Evolutionary conservation across 176 grass and related monocot species (phyloP), one percentile per base, ranked within the genome.

Genomic region (Oryza australiensis): DNA sequence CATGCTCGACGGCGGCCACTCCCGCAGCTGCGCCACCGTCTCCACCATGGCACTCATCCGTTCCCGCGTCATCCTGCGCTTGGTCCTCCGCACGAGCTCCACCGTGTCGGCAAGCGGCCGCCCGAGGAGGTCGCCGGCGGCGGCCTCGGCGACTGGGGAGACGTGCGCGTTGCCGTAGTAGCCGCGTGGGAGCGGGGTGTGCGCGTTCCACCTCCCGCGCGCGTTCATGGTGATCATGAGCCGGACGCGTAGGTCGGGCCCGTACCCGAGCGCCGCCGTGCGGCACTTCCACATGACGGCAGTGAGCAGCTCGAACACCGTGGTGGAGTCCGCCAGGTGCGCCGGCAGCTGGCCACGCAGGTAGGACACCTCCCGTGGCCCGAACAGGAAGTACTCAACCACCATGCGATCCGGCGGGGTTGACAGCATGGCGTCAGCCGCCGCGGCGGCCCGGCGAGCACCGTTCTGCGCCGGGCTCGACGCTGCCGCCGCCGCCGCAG

Each of bases 141-240:
- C 33, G 57, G 33, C 59, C 12, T 83, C 86, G 1, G 34, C 33
- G 0, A 83, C 57, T 60, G 86, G 86, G 1, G 80, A 87, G 40
- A 87, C 3, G 5, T 83, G 86, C 0, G 86, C 86, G 29, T 87
- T 87, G 18, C 86, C 86, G 5, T 87, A 87, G 80, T 78, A 87
- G 0, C 86, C 86, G 41, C 41, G 33, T 0, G 80, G 80, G 80
- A 83, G 72, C 1, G 24, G 42, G 0, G 74, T 73, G 62, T 88
- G 86, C 0, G 1, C 37, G 2, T 88, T 88, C 86, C 86, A 88
- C 55, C 68, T 78, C 0, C 80, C 86, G 0, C 86, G 86, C 3
- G 86, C 80, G 5, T 88, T 83, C 86, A 88, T 83, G 12, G 86
- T 83, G 15, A 83, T 66, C 86, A 88, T 83, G 8, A 88, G 80